A percentile compares a stretch with the other conserved stretches of the same genome.
phyloP scores from a whole-genome alignment of 495 filamentous ascomycete species.

The Acidomyces sp. region DNA sequence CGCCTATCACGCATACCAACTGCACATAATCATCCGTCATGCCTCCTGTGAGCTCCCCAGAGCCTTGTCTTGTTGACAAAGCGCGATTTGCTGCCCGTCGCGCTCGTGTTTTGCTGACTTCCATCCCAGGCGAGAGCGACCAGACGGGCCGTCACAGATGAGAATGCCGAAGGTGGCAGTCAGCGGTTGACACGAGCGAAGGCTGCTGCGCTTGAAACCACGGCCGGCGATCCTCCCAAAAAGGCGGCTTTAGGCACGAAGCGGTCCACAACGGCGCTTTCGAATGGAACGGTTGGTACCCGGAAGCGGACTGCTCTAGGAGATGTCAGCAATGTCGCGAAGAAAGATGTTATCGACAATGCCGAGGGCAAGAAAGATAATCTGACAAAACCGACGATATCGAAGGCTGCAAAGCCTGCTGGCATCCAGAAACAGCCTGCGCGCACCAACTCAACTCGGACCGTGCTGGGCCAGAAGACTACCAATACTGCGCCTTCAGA shows the following conservation, averaged over 20 bases:
- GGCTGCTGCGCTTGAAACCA: slow-evolving; percentile 57
- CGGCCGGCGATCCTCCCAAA: slow-evolving; percentile 44
- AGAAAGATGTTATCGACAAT: slow-evolving; percentile 40
- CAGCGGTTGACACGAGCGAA: slow-evolving; percentile 88
- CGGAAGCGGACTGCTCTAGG: slow-evolving; percentile 43
- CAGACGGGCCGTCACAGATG: slow-evolving; percentile 63
- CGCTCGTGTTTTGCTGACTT: slow-evolving; percentile 2
- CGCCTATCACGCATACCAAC: background rate
- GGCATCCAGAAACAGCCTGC: slow-evolving; percentile 61
- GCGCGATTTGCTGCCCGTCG: background rate
- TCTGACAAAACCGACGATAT: slow-evolving; percentile 40
- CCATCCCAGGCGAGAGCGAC: slow-evolving; percentile 38
- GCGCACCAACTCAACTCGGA: slow-evolving; percentile 50
- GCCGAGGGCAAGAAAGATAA: slow-evolving; percentile 59
- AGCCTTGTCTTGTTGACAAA: background rate
- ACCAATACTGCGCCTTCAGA: slow-evolving; percentile 38
- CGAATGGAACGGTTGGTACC: slow-evolving; percentile 32
- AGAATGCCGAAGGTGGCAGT: slow-evolving; percentile 86
- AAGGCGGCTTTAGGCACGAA: slow-evolving; percentile 58
- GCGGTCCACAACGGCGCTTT: slow-evolving; percentile 35
- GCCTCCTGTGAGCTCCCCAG: slow-evolving; percentile 16
- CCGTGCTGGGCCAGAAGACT: slow-evolving; percentile 50
- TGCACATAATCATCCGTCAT: slow-evolving; percentile 8
- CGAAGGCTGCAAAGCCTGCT: slow-evolving; percentile 62
- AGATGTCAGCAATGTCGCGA: slow-evolving; percentile 90